phyloP scores from a whole-genome alignment of 192 early-diverging fungal genomes.

The Coemansia biformis region DNA sequence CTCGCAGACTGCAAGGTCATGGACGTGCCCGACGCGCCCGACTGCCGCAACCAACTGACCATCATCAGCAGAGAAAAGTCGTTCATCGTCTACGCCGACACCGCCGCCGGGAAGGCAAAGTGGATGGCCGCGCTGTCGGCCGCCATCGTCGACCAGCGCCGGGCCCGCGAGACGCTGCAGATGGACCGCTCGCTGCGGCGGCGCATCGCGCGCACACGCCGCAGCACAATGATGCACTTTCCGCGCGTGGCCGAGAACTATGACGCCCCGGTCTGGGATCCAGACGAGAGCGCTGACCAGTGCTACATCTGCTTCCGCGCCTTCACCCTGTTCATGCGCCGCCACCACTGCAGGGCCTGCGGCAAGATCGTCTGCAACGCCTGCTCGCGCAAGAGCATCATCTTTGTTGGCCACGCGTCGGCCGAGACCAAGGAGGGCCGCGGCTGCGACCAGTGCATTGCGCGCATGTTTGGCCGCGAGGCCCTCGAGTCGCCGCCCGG shows the following conservation, averaged over 20 bases:
- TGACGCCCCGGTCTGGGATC: conserved; percentile 67
- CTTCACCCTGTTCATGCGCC: conserved; percentile 63
- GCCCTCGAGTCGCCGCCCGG: conserved; percentile 45
- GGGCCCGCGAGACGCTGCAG: conserved; percentile 57
- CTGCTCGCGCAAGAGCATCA: conserved; percentile 59
- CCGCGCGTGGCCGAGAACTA: conserved; percentile 64
- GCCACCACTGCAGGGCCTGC: conserved; percentile 76
- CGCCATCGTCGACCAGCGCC: conserved; percentile 55
- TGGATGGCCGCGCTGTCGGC: conserved; percentile 63
- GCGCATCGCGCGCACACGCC: conserved; percentile 43
- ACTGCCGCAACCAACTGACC: conserved; percentile 64
- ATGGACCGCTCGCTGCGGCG: conserved; percentile 48
- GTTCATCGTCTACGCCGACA: conserved; percentile 66
- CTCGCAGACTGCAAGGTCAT: conserved; percentile 57
- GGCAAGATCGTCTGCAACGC: conserved; percentile 75
- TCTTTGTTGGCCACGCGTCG: conserved; percentile 29
- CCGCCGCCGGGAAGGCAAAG: conserved; percentile 50
- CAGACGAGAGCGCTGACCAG: conserved; percentile 57
- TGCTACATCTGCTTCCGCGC: conserved; percentile 72
- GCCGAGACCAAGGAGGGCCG: conserved; percentile 41
- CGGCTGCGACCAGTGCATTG: conserved; percentile 51
- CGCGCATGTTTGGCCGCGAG: conserved; percentile 47
- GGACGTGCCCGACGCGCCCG: conserved; percentile 52
- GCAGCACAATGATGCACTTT: conserved; percentile 51
- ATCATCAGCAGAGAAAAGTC: conserved; percentile 77